Evolutionary conservation across 2,329 filamentous ascomycete species (phyloP), one percentile per base, ranked within the genome.

Genomic region (Teratosphaeria zuluensis): DNA sequence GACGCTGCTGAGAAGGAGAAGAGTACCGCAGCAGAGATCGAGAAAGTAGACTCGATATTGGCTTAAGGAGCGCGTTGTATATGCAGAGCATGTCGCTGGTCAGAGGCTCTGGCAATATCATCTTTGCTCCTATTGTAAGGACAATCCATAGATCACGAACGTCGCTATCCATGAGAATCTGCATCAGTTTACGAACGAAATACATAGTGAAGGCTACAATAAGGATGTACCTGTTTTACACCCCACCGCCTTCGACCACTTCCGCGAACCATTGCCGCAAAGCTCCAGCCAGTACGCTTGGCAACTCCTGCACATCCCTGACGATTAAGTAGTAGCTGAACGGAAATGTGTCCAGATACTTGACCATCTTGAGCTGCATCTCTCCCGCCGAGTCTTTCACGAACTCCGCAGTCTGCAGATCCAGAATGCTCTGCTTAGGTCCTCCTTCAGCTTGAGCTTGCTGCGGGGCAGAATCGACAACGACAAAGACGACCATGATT

Each of bases 281-380:
- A 65, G 96, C 82, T 31, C 89, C 89, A 14, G 91, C 89, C 74
- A 99, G 74, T 51, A 96, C 92, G 35, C 84, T 86, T 4, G 95
- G 94, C 69, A 99, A 79, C 74, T 99, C 94, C 68, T 88, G 86
- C 54, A 99, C 85, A 76, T 97, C 85, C 64, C 92, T 86, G 59
- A 99, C 94, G 65, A 99, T 90, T 58, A 99, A 77, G 72, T 97
- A 99, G 77, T 96, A 99, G 72, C 88, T 86, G 77, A 99, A 99
- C 0, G 95, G 94, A 74, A 99, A 99, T 7, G 86, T 88, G 73
- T 99, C 95, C 66, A 99, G 82, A 72, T 99, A 99, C 68, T 89
- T 85, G 77, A 90, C 88, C 73, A 95, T 91, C 67, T 87, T 86
- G 58, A 96, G 83, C 71, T 80, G 80, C 73, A 80, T 79, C 68